Evolutionary conservation across 768 basidiomycete species (phyloP), one percentile per base, ranked within the genome.

Genomic region (Scleroderma bovista): DNA sequence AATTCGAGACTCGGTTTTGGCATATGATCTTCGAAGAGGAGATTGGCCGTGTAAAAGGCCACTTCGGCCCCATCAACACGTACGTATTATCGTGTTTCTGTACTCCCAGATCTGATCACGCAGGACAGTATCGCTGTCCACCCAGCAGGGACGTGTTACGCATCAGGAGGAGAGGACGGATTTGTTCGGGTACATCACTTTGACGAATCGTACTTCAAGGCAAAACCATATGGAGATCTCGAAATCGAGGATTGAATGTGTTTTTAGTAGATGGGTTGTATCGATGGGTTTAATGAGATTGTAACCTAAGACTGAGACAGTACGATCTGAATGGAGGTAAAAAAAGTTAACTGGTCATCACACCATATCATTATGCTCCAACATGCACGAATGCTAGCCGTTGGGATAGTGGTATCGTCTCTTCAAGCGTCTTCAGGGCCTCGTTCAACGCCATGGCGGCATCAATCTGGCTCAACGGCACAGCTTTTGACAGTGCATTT

Each of bases 1-100:
- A 97, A 69, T 99, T 99, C 67, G 96, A 98, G 72, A 91, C 93
- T 11, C 79, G 93, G 34, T 97, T 99, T 74, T 98, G 93, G 93
- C 95, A 99, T 75, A 92, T 87, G 58, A 76, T 95, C 33, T 88
- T 95, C 59, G 93, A 95, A 69, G 93, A 96, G 73, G 95, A 98
- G 66, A 87, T 98, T 47, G 93, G 95, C 16, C 83, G 94, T 11
- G 94, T 99, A 38, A 94, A 93, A 67, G 96, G 96, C 12, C 95
- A 98, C 68, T 99, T 98, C 63, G 92, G 92, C 9, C 92, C 93
- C 38, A 84, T 94, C 69, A 94, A 95, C 70, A 93, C 93, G 93
- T 96, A 61, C 58, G 92, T 81, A 19, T 13, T 43, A 37, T 45
- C 15, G 29, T 44, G 29, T 11, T 36, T 29, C n/a, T 19, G 46